phyloP scores from a whole-genome alignment of 768 basidiomycete species.

The Lactifluus subvellereus region DNA sequence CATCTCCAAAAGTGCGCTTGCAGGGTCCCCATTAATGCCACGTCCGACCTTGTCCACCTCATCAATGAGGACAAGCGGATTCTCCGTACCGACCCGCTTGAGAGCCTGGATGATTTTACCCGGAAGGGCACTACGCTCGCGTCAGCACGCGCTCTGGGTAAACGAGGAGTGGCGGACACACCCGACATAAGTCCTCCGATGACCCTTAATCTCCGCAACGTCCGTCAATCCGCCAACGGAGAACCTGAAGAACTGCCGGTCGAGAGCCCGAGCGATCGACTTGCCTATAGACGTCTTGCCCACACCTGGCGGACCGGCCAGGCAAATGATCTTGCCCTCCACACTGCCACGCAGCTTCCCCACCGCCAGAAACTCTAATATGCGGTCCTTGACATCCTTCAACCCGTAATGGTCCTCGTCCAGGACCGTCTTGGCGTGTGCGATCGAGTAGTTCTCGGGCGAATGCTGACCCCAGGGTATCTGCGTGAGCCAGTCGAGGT shows the following conservation, averaged over 20 bases:
- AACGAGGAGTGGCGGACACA: constrained; percentile 32
- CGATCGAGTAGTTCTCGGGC: constrained; percentile 84
- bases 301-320: constrained; percentile 95
- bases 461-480: constrained; percentile 98
- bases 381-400: constrained; percentile 87
- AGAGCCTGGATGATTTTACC: constrained; percentile 94
- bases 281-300: constrained; percentile 97
- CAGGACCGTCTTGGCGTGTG: constrained; percentile 75
- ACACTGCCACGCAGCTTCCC: constrained; percentile 93
- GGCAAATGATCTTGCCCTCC: constrained; percentile 94
- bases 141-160: constrained; percentile 2
- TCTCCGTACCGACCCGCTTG: constrained; percentile 90
- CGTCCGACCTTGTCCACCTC: constrained; percentile 95
- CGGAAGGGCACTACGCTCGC: constrained; percentile 61
- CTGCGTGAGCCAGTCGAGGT: constrained; percentile 90
- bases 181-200: constrained; percentile 95
- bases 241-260: constrained; percentile 92
- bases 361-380: constrained; percentile 93
- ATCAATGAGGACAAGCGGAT: constrained; percentile 90
- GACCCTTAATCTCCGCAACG: constrained; percentile 98
- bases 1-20: constrained; percentile 89
- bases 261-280: constrained; percentile 86
- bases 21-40: constrained; percentile 88
- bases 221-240: constrained; percentile 95
- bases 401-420: constrained; percentile 95